Percentiles rank a stretch among this genome's conserved stretches.
Evolutionary conservation across 768 basidiomycete genomes (phyloP).

Genomic region (Amanita rubescens): DNA sequence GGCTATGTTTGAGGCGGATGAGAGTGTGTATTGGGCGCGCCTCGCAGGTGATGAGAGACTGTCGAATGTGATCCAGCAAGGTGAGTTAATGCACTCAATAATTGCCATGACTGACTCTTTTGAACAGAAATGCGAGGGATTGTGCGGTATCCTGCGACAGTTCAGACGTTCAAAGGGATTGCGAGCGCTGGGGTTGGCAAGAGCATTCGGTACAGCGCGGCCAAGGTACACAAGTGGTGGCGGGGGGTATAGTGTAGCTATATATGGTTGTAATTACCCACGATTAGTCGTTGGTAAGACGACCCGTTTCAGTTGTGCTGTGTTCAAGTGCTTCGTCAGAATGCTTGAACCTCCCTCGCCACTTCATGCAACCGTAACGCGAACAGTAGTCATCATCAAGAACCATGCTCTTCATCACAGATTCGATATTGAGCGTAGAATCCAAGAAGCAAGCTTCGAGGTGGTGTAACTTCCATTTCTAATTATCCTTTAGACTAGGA

Average conservation of each 20-base stretch:
- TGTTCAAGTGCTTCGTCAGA: background rate
- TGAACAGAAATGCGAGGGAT: constrained; percentile 64
- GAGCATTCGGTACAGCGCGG: constrained; percentile 63
- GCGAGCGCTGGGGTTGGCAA: constrained; percentile 76
- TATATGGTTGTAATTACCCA: constrained; percentile 7
- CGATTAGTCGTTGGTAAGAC: background rate
- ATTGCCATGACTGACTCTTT: background rate
- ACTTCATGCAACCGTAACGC: constrained; percentile 23
- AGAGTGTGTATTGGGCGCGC: constrained; percentile 67
- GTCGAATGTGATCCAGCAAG: constrained; percentile 42
- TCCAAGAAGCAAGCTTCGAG: constrained; percentile 79
- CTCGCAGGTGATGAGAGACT: constrained; percentile 61
- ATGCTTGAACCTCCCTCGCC: background rate
- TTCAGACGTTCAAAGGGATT: constrained; percentile 82
- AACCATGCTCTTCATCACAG: constrained; percentile 64
- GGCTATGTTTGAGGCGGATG: constrained; percentile 47
- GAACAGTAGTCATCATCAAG: constrained; percentile 84
- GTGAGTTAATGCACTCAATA: constrained; percentile 25
- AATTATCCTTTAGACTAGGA: constrained; percentile 6
- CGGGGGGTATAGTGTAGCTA: constrained; percentile 22
- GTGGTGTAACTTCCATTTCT: constrained; percentile 43
- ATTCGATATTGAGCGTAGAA: constrained; percentile 74
- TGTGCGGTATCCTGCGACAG: constrained; percentile 75
- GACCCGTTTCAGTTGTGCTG: background rate
- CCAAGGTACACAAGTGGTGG: constrained; percentile 89